phyloP scores from a whole-genome alignment of 2,329 filamentous ascomycete species.

The Aspergillus quadrilineatus region DNA sequence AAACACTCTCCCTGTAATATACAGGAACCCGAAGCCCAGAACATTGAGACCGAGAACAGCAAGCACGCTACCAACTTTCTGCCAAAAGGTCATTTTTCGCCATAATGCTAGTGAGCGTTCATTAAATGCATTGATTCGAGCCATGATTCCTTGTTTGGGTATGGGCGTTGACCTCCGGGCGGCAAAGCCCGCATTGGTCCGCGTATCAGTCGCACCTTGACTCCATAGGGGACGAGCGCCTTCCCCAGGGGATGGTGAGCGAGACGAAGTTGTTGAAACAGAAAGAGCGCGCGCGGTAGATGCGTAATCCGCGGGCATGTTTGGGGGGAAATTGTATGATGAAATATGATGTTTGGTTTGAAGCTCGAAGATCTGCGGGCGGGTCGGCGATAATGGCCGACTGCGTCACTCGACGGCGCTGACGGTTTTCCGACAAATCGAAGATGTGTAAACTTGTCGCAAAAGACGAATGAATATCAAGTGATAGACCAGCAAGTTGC shows the following conservation, averaged over 20 bases:
- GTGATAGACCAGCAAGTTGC: not conserved
- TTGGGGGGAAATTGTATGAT: constrained; percentile 1
- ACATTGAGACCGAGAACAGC: constrained; percentile 54
- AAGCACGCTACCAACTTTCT: constrained; percentile 60
- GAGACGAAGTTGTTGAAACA: constrained; percentile 48
- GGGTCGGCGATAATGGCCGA: constrained; percentile 9
- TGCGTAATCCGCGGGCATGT: constrained; percentile 51
- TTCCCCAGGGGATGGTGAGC: constrained; percentile 46
- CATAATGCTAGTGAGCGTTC: constrained; percentile 36
- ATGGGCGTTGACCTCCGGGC: constrained; percentile 32
- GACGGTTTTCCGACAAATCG: not conserved
- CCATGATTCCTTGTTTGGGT: constrained; percentile 39
- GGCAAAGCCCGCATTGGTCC: constrained; percentile 40
- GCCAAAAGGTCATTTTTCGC: constrained; percentile 49
- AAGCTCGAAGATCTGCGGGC: constrained; percentile 12
- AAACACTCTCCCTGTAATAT: constrained; percentile 81
- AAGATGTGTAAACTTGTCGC: not conserved
- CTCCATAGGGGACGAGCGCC: constrained; percentile 54
- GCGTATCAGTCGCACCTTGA: constrained; percentile 43
- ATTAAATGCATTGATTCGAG: constrained; percentile 36
- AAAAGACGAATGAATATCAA: not conserved
- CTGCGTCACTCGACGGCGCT: constrained; percentile 1
- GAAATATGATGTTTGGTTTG: not conserved
- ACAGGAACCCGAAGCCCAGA: constrained; percentile 65
- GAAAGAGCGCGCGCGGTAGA: constrained; percentile 55